Base-by-base conservation (phyloP, 1,284 basidiomycete genomes). In the Omphalotus olearius region DNA sequence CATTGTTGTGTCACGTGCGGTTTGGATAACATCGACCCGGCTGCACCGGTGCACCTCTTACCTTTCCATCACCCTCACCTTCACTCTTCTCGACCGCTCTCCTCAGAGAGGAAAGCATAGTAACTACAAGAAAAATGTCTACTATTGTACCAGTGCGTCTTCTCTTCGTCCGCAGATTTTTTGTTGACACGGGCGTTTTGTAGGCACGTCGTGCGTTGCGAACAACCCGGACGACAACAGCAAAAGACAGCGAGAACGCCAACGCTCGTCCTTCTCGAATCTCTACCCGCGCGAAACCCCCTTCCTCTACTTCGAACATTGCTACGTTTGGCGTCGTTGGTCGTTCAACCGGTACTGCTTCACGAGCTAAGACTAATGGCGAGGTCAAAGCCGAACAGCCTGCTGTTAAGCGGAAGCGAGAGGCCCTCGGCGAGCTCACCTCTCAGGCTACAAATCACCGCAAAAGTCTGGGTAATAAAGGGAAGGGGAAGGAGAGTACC, bases 381-480 rank as follows among this genome's bases (percentile, higher is more conserved):
- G 69, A 73, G 51, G 64, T 70, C 51, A 78, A 80, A 52, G 60
- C 66, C 13, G 72, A 74, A 25, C 56, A 62, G 9, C 62, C 72
- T 9, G 71, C 73, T 9, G 79, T 75, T 44, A 90, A 90, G 68
- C 76, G 85, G 55, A 89, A 90, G 65, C 82, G 88, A 45, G 84
- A 87, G 52, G 84, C 85, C 3, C 70, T 88, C 26, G 83, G 81
- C 28, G 86, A 88, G 65, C 80, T 87, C 20, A 75, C 81, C 3
- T 69, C 74, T 46, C 69, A 76, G 17, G 70, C 75, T 25, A 72
- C 73, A 55, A 78, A 78, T 63, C 67, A 76, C 58, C 74, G 73
- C 59, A 57, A 61, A 49, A 64, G 62, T 52, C 62, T 61, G 17
- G 35, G 40, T n/a, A 41, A 41, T 3, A 82, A 80, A 65, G 71